Conservation (phyloP, 768 basidiomycete species). For the Termitomyces sp. region DNA sequence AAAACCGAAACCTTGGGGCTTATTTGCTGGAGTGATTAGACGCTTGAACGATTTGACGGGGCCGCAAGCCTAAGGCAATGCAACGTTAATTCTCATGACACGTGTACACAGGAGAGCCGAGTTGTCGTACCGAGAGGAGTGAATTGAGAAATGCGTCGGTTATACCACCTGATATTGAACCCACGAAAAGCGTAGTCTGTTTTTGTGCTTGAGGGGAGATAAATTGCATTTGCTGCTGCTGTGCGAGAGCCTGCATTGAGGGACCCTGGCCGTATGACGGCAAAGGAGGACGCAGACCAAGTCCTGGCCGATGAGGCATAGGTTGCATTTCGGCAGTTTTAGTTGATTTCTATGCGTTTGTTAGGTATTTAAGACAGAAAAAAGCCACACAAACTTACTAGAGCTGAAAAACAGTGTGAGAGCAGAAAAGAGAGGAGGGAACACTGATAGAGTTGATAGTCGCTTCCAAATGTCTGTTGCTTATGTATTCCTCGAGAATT, state of each 20-base stretch:
- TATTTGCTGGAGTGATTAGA: constrained; percentile 87
- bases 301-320: constrained; percentile 71
- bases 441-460: background rate
- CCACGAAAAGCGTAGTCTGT: constrained; percentile 81
- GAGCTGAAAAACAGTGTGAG: background rate
- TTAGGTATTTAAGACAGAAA: background rate
- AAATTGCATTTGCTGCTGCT: constrained; percentile 76
- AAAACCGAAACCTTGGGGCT: constrained; percentile 96
- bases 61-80: constrained; percentile 71
- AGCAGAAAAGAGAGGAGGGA: background rate
- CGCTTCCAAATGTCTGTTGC: background rate
- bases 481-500: constrained; percentile 1
- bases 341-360: background rate
- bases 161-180: constrained; percentile 92
- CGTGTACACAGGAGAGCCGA: background rate
- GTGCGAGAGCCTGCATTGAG: constrained; percentile 87
- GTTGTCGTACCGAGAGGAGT: constrained; percentile 62
- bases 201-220: constrained; percentile 67
- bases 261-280: constrained; percentile 89
- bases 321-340: constrained; percentile 52
- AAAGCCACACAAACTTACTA: background rate
- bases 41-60: constrained; percentile 88
- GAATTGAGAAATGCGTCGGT: constrained; percentile 77
- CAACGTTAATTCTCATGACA: background rate
- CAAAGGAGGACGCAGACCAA: constrained; percentile 85